Percentiles rank a stretch among this genome's conserved stretches.
These are phyloP conservation scores for Trebouxia gelatinosa DNA, from an alignment of 163 green algal species.

Conservation along the genomic window DNA sequence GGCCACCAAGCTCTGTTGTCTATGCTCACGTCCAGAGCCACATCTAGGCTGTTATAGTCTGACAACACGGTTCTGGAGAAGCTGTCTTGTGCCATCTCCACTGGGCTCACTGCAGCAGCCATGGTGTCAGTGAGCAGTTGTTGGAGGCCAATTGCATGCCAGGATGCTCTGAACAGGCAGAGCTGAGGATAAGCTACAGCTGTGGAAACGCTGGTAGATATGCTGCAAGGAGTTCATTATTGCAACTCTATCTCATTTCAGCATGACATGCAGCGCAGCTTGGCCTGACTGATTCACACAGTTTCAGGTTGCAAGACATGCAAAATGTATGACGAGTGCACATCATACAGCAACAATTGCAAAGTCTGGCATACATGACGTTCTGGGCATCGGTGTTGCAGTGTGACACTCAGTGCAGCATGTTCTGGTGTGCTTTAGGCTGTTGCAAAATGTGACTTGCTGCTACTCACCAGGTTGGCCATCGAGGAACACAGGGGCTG, in stretches of 20 bases:
- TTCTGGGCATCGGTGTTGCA: too few species aligned
- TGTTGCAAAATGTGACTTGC: neutral
- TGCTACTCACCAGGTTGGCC: neutral
- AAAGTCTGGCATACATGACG: too few species aligned
- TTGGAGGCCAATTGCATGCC: neutral
- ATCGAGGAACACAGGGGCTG: neutral
- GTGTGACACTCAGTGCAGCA: too few species aligned
- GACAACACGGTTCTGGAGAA: neutral
- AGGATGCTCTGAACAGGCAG: neutral
- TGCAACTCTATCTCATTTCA: neutral
- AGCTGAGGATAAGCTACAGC: too few species aligned
- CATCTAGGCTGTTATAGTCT: neutral
- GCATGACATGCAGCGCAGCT: neutral
- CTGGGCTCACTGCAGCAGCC: neutral
- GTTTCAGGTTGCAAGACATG: neutral
- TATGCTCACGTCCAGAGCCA: neutral
- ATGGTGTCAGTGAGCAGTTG: neutral
- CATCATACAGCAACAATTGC: neutral
- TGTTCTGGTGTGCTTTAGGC: neutral
- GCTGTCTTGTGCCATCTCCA: neutral
- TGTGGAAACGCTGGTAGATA: too few species aligned
- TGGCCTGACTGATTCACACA: neutral
- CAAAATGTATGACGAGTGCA: neutral
- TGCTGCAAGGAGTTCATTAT: too few species aligned
- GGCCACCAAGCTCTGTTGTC: conserved; percentile 6